phyloP scores from a whole-genome alignment of 106 monocot genomes.

The Apostasia shenzhenica region DNA sequence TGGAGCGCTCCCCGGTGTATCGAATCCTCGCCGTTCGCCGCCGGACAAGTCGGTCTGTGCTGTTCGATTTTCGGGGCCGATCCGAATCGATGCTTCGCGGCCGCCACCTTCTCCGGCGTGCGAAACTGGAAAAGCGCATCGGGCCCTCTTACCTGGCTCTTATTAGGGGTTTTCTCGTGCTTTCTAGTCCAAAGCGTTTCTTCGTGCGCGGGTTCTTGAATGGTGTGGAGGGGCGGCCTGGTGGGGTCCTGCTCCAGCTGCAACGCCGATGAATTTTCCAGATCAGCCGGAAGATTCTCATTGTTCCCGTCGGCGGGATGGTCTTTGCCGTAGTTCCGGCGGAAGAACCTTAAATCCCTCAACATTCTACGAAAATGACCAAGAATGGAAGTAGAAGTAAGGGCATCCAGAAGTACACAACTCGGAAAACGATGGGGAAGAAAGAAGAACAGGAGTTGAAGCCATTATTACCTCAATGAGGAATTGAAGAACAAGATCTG shows the following conservation, averaged over 20 bases:
- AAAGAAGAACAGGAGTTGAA: background rate
- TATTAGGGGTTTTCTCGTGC: slow-evolving; percentile 54
- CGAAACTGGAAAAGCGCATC: slow-evolving; percentile 25
- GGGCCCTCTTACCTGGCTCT: slow-evolving; percentile 15
- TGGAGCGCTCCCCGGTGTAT: slow-evolving; percentile 11
- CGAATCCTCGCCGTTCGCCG: slow-evolving; percentile 9
- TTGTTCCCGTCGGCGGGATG: slow-evolving; percentile 31
- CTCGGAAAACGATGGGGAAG: background rate
- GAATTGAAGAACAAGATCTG: slow-evolving; percentile 37
- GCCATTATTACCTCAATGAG: slow-evolving; percentile 52
- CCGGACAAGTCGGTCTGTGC: slow-evolving; percentile 3
- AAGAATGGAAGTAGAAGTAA: background rate
- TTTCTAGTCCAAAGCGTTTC: slow-evolving; percentile 24
- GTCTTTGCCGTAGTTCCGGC: slow-evolving; percentile 26
- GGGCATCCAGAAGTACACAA: background rate
- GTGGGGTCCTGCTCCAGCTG: slow-evolving; percentile 28
- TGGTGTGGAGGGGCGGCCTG: slow-evolving; percentile 55
- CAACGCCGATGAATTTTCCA: slow-evolving; percentile 18
- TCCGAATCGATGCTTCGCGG: slow-evolving; percentile 47
- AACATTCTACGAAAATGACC: slow-evolving; percentile 44
- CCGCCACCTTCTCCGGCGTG: slow-evolving; percentile 64
- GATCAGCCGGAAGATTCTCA: slow-evolving; percentile 38
- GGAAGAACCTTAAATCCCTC: slow-evolving; percentile 49
- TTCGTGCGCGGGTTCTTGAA: slow-evolving; percentile 35
- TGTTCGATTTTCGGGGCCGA: slow-evolving; percentile 40